Evolutionary conservation across 768 basidiomycete species (phyloP), one percentile per base, ranked within the genome.

Genomic region (Termitomyces sp.): DNA sequence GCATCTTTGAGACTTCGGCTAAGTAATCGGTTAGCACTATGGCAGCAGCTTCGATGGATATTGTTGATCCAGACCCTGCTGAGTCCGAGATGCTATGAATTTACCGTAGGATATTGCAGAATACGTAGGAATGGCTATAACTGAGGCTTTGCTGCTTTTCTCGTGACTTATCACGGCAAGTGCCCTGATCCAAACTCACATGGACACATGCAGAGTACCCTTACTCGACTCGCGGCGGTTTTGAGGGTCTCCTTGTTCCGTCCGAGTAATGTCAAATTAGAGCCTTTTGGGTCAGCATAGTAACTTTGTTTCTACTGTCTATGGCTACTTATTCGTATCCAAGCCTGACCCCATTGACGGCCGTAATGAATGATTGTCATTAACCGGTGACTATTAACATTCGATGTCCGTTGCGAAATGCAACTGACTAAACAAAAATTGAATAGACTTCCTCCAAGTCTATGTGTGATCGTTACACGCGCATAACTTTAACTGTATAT

Each of bases 1-100:
- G 73, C 70, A 57, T 57, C 12, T 50, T n/a, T 25, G 9, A 14
- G 34, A 12, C 34, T 34, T 34, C 14, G 34, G 5, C 17, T 23
- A 6, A 16, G 9, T 5, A 3, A 37, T 37, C 6, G 8, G 8
- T 28, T 28, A 9, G n/a, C 35, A 37, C 35, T 37, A 37, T 37
- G 35, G 16, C 17, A n/a, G 5, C 17, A 16, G 16, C 2, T n/a
- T 45, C 27, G 12, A 28, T 23, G 1, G 11, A 43, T 23, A 23
- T 16, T 28, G 27, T 11, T 11, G 5, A 45, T 17, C 3, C 9
- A 45, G 27, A 16, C 7, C 25, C 8, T 28, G 8, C 3, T 28
- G 17, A 16, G 16, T 23, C 23, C 4, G 5, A 34, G 1, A 47
- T 32, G 8, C 28, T 28, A 6, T 28, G 28, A 30, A 1, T 30